Percentiles rank a stretch among this genome's conserved stretches.
phyloP scores from a whole-genome alignment of 345 rosid species.

The Citrus reticulata region DNA sequence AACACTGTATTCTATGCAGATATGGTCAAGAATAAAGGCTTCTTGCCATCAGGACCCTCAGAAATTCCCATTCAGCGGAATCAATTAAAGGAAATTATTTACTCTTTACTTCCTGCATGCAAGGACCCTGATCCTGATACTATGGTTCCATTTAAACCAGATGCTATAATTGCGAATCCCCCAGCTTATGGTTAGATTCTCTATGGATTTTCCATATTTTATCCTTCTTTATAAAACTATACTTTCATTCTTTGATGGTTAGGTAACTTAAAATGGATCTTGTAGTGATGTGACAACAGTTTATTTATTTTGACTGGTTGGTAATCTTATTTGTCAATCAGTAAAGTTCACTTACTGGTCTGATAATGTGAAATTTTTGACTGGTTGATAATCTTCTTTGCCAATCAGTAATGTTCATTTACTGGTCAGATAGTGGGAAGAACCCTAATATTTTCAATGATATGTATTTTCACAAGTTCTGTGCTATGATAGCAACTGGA shows the following conservation, averaged over 20 bases:
- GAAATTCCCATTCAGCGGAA: constrained; percentile 52
- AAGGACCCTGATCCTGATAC: constrained; percentile 38
- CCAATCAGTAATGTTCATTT: neutral
- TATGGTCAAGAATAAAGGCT: constrained; percentile 68
- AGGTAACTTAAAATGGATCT: neutral
- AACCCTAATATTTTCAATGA: neutral
- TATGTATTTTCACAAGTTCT: neutral
- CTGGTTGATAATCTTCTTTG: neutral
- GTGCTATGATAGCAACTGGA: neutral
- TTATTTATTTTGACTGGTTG: neutral
- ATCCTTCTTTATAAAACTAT: neutral
- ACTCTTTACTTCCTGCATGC: constrained; percentile 54
- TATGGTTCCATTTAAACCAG: constrained; percentile 25
- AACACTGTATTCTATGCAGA: constrained; percentile 28
- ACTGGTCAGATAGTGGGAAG: neutral
- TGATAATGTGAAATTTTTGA: neutral
- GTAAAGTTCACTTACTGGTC: neutral
- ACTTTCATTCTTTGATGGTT: neutral
- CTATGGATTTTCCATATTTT: neutral
- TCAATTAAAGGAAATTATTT: constrained; percentile 44
- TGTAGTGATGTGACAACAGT: neutral
- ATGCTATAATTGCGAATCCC: constrained; percentile 62
- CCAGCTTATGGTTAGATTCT: constrained; percentile 49
- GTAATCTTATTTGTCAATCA: neutral
- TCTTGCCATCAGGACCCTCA: constrained; percentile 54